phyloP scores from a whole-genome alignment of 129 eudicot species.

The Lactuca saligna region DNA sequence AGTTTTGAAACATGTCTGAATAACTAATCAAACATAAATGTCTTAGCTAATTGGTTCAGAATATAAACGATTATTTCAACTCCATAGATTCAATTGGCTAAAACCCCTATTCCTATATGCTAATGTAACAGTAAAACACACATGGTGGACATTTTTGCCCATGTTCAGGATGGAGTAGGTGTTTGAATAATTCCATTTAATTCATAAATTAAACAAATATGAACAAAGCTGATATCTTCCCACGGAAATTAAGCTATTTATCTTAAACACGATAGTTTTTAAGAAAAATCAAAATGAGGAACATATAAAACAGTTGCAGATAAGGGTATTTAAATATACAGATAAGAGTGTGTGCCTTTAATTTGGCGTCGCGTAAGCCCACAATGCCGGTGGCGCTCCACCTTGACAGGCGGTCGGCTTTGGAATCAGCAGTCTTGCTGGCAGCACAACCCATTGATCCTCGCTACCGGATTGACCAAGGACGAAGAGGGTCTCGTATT shows the following conservation, averaged over 20 bases:
- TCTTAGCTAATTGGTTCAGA: neutral
- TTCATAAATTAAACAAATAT: neutral
- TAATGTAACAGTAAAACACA: slow-evolving; percentile 19
- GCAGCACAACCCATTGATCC: slow-evolving; percentile 67
- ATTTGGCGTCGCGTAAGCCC: slow-evolving; percentile 81
- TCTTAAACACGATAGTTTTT: slow-evolving; percentile 7
- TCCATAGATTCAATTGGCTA: neutral
- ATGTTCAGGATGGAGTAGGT: neutral
- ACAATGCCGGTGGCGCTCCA: slow-evolving; percentile 99
- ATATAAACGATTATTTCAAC: neutral
- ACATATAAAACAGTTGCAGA: neutral
- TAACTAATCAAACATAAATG: neutral
- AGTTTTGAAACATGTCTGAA: slow-evolving; percentile 1
- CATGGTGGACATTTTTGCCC: neutral
- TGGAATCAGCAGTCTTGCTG: slow-evolving; percentile 64
- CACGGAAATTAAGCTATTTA: neutral
- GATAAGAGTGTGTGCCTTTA: slow-evolving; percentile 47
- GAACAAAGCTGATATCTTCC: neutral
- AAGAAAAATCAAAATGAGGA: neutral
- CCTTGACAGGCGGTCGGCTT: slow-evolving; percentile 66
- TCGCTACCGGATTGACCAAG: neutral
- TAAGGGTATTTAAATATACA: neutral
- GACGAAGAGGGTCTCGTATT: neutral
- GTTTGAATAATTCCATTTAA: neutral
- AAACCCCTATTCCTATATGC: neutral